phyloP scores from a whole-genome alignment of 306 rosid species.

The Mucuna pruriens region DNA sequence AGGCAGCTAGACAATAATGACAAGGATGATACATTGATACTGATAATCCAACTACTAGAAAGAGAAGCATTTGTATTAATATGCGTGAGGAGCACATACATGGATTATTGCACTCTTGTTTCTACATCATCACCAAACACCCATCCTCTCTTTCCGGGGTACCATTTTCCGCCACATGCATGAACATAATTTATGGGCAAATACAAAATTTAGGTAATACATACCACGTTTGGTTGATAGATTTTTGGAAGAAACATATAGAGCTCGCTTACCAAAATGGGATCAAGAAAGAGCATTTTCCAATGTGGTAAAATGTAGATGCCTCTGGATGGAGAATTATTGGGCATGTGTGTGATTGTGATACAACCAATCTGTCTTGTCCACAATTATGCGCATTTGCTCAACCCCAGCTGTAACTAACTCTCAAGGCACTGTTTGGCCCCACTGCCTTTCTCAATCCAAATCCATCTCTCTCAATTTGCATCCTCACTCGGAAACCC shows the following conservation, averaged over 20 bases:
- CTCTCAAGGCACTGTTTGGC: slow-evolving; percentile 44
- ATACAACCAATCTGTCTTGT: slow-evolving; percentile 60
- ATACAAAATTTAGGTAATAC: slow-evolving; percentile 41
- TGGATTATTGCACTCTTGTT: slow-evolving; percentile 27
- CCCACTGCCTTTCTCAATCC: slow-evolving; percentile 50
- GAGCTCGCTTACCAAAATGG: slow-evolving; percentile 62
- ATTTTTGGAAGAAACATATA: slow-evolving; percentile 40
- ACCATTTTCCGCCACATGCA: slow-evolving; percentile 40
- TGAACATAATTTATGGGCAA: slow-evolving; percentile 34
- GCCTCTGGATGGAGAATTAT: slow-evolving; percentile 62
- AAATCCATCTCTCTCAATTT: slow-evolving; percentile 29
- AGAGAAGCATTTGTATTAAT: slow-evolving; percentile 32
- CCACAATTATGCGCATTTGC: slow-evolving; percentile 63
- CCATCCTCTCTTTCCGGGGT: slow-evolving; percentile 25
- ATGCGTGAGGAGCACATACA: slow-evolving; percentile 29
- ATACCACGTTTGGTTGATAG: slow-evolving; percentile 45
- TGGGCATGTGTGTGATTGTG: slow-evolving; percentile 48
- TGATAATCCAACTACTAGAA: slow-evolving; percentile 42
- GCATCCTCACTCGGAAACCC: slow-evolving; percentile 45
- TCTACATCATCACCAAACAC: slow-evolving; percentile 45
- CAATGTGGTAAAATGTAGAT: slow-evolving; percentile 44
- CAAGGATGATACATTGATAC: slow-evolving; percentile 28
- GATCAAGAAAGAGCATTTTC: slow-evolving; percentile 59
- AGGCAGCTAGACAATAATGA: slow-evolving; percentile 43
- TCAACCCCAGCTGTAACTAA: slow-evolving; percentile 68